A percentile compares a stretch with the other conserved stretches of the same genome.
Evolutionary conservation across 2,329 filamentous ascomycete genomes (phyloP).

Genomic region (Alternaria sp.): DNA sequence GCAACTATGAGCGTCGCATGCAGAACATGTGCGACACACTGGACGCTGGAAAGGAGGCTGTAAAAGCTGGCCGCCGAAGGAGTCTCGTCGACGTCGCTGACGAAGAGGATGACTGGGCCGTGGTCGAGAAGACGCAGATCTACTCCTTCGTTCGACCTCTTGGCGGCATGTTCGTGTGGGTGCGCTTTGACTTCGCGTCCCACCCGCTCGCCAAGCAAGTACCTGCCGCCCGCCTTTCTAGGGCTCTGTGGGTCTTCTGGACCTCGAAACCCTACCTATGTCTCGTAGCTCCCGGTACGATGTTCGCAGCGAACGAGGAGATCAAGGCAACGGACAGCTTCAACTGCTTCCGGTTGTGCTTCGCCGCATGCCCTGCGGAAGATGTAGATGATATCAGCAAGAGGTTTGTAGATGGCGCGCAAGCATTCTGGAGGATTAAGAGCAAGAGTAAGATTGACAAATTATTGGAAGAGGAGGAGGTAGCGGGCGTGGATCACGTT

Average conservation of each 20-base stretch:
- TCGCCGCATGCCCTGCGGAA: conserved; percentile 80
- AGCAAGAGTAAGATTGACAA: conserved; percentile 69
- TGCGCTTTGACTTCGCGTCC: conserved; percentile 71
- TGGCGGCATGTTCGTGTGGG: conserved; percentile 92
- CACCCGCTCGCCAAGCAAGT: conserved; percentile 71
- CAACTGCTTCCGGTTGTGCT: conserved; percentile 80
- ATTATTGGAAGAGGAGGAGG: conserved; percentile 54
- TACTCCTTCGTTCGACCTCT: conserved; percentile 80
- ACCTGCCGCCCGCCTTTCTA: conserved; percentile 64
- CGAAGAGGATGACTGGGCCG: conserved; percentile 68
- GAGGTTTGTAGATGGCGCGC: conserved; percentile 71
- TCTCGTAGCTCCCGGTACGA: conserved; percentile 71
- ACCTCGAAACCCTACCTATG: conserved; percentile 73
- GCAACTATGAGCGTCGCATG: conserved; percentile 86
- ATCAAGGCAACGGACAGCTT: conserved; percentile 67
- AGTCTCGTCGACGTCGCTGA: conserved; percentile 38
- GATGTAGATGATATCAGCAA: conserved; percentile 67
- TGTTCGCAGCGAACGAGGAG: conserved; percentile 73
- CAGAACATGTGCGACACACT: conserved; percentile 75
- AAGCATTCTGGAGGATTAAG: conserved; percentile 79
- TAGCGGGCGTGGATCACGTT: conserved; percentile 18
- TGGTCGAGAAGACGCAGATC: conserved; percentile 75
- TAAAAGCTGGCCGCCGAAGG: conserved; percentile 64
- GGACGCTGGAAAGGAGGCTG: conserved; percentile 69
- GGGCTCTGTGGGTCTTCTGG: conserved; percentile 73